These are phyloP conservation scores for Lathyrus sativus DNA, from an alignment of 306 rosid species.

Conservation along the genomic window DNA sequence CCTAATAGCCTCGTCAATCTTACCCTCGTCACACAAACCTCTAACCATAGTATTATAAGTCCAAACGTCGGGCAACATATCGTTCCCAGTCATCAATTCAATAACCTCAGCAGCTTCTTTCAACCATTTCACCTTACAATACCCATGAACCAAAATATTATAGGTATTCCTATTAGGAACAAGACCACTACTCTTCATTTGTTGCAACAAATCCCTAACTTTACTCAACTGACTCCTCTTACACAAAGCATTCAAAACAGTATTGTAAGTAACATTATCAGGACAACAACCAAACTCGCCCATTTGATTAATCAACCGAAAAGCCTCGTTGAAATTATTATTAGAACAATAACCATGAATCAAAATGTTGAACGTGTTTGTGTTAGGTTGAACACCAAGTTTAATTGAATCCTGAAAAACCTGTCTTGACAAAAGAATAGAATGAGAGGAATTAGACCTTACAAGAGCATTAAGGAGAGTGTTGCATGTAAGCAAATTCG, in stretches of 20 bases:
- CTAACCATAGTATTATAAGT: conserved; percentile 74
- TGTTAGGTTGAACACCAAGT: conserved; percentile 53
- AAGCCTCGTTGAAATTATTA: conserved; percentile 53
- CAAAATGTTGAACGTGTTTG: conserved; percentile 64
- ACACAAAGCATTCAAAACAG: conserved; percentile 63
- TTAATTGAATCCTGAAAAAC: conserved; percentile 49
- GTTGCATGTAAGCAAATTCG: conserved; percentile 73
- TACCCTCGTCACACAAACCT: conserved; percentile 74
- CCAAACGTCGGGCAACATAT: conserved; percentile 69
- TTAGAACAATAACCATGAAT: conserved; percentile 62
- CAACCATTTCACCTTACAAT: conserved; percentile 73
- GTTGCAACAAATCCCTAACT: conserved; percentile 62
- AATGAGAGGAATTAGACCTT: conserved; percentile 48
- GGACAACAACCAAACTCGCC: conserved; percentile 57
- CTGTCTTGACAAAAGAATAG: conserved; percentile 42
- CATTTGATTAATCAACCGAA: conserved; percentile 53
- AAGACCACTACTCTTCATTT: conserved; percentile 64
- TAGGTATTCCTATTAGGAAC: conserved; percentile 60
- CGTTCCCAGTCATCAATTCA: conserved; percentile 60
- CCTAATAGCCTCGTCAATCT: conserved; percentile 68
- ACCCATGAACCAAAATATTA: conserved; percentile 79
- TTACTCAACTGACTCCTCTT: conserved; percentile 57
- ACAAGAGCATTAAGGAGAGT: conserved; percentile 66
- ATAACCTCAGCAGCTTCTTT: conserved; percentile 72
- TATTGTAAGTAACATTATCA: conserved; percentile 75